These are phyloP conservation scores for Ophioceras dolichostomum DNA, from an alignment of 2,329 filamentous ascomycete species.

Conservation along the genomic window DNA sequence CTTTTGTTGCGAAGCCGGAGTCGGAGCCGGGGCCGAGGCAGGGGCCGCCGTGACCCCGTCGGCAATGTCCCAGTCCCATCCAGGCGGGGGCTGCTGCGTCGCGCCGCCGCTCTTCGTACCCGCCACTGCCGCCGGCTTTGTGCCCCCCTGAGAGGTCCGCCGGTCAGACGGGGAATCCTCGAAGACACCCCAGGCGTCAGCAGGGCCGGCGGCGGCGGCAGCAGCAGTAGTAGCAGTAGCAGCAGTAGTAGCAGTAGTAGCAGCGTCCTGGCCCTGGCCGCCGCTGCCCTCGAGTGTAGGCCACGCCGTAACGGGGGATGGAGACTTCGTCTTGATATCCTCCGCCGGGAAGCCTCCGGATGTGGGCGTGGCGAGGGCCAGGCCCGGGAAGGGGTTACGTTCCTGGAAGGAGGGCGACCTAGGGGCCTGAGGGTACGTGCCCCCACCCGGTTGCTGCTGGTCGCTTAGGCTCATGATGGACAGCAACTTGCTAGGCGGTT, in stretches of 20 bases:
- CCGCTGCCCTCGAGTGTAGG: too few species aligned
- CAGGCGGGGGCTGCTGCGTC: not conserved
- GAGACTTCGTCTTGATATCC: slow-evolving; percentile 17
- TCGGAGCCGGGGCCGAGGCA: too few species aligned
- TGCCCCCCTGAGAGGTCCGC: too few species aligned
- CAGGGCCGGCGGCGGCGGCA: too few species aligned
- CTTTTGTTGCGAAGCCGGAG: too few species aligned
- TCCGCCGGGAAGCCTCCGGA: slow-evolving; percentile 18
- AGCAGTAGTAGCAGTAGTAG: too few species aligned
- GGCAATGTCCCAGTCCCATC: slow-evolving; percentile 8
- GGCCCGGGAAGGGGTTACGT: slow-evolving; percentile 38
- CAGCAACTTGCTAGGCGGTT: slow-evolving; percentile 16
- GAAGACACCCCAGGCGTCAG: slow-evolving; percentile 40
- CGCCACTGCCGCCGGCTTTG: slow-evolving; percentile 6
- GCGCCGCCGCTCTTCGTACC: too few species aligned
- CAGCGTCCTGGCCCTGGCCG: too few species aligned
- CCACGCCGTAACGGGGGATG: slow-evolving; percentile 33
- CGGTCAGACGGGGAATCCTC: slow-evolving; percentile 27
- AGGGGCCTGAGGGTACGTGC: slow-evolving; percentile 31
- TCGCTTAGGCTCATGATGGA: slow-evolving; percentile 16
- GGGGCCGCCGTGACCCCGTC: slow-evolving; percentile 1
- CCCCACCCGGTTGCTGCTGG: slow-evolving; percentile 4
- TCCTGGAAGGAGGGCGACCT: slow-evolving; percentile 41
- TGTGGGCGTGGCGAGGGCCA: slow-evolving; percentile 31
- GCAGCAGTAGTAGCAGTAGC: too few species aligned